phyloP scores from a whole-genome alignment of 2,329 filamentous ascomycete species.

The Mariannaea elegans region DNA sequence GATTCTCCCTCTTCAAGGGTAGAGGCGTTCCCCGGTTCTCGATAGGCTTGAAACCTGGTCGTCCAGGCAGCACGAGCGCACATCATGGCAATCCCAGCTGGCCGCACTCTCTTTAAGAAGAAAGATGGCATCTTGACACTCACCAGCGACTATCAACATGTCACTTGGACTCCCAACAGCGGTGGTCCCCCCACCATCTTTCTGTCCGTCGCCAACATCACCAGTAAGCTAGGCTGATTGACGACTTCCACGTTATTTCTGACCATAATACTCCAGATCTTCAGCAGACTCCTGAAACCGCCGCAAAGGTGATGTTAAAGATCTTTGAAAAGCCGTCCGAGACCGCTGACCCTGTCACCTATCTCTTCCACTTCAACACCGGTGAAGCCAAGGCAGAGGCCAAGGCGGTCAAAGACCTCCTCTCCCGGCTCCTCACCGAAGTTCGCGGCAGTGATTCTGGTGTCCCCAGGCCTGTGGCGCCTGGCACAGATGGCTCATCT shows the following conservation, averaged over 20 bases:
- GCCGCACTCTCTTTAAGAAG: slow-evolving; percentile 88
- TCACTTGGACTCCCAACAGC: slow-evolving; percentile 82
- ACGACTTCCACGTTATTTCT: slow-evolving; percentile 14
- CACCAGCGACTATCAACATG: slow-evolving; percentile 74
- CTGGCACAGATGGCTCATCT: slow-evolving; percentile 41
- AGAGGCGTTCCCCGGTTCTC: slow-evolving; percentile 10
- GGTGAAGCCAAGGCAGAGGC: slow-evolving; percentile 82
- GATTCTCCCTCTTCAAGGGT: slow-evolving; percentile 2
- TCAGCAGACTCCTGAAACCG: slow-evolving; percentile 91
- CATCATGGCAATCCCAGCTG: slow-evolving; percentile 68
- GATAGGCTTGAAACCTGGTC: not conserved
- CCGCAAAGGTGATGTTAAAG: slow-evolving; percentile 91
- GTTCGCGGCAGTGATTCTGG: slow-evolving; percentile 65
- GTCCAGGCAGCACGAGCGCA: not conserved
- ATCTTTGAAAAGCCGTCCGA: slow-evolving; percentile 78
- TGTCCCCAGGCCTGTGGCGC: slow-evolving; percentile 57
- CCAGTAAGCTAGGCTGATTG: slow-evolving; percentile 67
- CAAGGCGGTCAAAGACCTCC: slow-evolving; percentile 81
- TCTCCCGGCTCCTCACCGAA: slow-evolving; percentile 80
- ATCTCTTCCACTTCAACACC: slow-evolving; percentile 92
- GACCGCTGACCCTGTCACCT: slow-evolving; percentile 69
- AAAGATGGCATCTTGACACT: slow-evolving; percentile 88
- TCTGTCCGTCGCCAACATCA: slow-evolving; percentile 79
- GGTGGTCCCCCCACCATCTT: slow-evolving; percentile 72
- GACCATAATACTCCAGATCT: slow-evolving; percentile 67